These are phyloP conservation scores for Epichloe hybrida DNA, from an alignment of 2,329 filamentous ascomycete species.

Conservation along the genomic window DNA sequence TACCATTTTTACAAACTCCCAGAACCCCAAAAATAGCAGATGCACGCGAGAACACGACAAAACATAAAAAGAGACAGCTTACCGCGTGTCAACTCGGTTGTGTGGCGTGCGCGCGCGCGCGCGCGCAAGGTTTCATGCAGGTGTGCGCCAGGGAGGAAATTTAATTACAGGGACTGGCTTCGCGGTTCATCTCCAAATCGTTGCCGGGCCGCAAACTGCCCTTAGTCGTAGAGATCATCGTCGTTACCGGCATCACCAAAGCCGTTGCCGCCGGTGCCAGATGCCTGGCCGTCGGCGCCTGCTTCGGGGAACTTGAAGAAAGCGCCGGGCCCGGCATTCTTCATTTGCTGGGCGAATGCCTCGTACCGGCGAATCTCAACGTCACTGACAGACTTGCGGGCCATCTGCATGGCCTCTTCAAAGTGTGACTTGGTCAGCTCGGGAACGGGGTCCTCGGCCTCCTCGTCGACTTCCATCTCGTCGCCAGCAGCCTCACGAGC, in stretches of 20 bases:
- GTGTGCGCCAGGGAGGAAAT: constrained; percentile 23
- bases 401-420: constrained; percentile 95
- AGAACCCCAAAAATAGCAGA: constrained; percentile 15
- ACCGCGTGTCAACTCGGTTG: constrained; percentile 3
- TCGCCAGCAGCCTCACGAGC: constrained; percentile 75
- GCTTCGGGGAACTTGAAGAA: constrained; percentile 94
- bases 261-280: constrained; percentile 43
- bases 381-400: constrained; percentile 85
- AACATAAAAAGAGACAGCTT: not conserved
- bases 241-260: constrained; percentile 86
- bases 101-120: not conserved
- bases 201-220: constrained; percentile 11
- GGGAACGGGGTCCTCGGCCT: constrained; percentile 82
- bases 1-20: constrained; percentile 24
- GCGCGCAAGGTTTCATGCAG: constrained; percentile 12
- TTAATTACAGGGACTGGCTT: constrained; percentile 32
- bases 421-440: constrained; percentile 95
- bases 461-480: constrained; percentile 57
- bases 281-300: constrained; percentile 50
- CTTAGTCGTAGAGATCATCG: constrained; percentile 95
- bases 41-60: constrained; percentile 10
- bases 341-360: constrained; percentile 97
- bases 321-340: constrained; percentile 87
- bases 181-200: constrained; percentile 7
- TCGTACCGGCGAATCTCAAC: constrained; percentile 98